These are phyloP conservation scores for Centaurea solstitialis DNA, from an alignment of 129 eudicot species.

Conservation along the genomic window DNA sequence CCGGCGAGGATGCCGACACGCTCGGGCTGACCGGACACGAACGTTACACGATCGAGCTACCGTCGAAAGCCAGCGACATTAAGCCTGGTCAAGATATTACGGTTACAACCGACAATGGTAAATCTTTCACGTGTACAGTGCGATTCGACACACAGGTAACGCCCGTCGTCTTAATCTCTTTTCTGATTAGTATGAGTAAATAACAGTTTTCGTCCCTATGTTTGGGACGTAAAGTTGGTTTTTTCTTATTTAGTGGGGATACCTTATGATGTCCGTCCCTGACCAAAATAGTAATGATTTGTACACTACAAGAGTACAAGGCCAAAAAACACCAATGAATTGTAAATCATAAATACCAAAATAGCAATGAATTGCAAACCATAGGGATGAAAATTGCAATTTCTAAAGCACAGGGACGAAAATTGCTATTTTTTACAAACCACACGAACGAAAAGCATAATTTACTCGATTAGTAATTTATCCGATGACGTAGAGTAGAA, in stretches of 20 bases:
- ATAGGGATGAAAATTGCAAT: no score
- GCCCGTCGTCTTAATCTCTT: not conserved
- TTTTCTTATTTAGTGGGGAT: no score
- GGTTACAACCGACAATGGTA: constrained; percentile 82
- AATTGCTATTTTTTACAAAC: no score
- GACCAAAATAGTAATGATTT: no score
- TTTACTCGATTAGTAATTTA: not conserved
- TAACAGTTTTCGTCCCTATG: not conserved
- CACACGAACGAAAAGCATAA: not conserved
- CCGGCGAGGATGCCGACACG: constrained; percentile 92
- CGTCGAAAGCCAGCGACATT: constrained; percentile 63
- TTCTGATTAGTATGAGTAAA: not conserved
- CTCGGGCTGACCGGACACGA: constrained; percentile 94
- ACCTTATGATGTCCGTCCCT: no score
- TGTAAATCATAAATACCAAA: no score
- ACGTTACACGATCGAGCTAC: constrained; percentile 86
- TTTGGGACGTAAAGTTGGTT: no score
- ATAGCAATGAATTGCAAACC: no score
- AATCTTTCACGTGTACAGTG: constrained; percentile 74
- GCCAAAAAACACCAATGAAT: no score
- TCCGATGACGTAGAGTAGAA: not conserved
- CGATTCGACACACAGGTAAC: constrained; percentile 98
- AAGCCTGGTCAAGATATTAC: constrained; percentile 97
- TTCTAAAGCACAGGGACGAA: no score
- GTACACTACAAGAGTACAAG: no score